Conservation (phyloP, 2,329 filamentous ascomycete genomes). For the Pyrenochaeta sp. region DNA sequence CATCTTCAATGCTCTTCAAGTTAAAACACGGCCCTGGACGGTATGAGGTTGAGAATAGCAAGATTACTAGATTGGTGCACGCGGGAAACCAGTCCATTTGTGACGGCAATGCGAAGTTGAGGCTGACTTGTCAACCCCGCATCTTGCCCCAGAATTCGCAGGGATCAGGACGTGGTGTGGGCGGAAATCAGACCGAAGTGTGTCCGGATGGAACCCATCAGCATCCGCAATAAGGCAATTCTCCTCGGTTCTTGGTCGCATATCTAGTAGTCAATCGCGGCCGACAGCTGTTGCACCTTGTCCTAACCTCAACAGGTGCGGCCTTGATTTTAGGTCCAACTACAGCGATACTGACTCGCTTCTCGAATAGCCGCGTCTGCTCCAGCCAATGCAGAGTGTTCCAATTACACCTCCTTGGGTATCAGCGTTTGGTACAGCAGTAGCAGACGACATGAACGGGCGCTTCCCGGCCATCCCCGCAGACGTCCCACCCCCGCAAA, state of each 20-base stretch:
- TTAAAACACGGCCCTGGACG: background rate
- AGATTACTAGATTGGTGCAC: conserved; percentile 4
- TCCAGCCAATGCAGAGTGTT: background rate
- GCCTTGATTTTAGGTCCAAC: background rate
- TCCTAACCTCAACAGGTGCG: background rate
- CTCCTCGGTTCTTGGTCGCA: background rate
- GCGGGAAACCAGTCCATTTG: conserved; percentile 16
- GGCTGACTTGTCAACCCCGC: conserved; percentile 3
- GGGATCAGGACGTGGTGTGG: too few species aligned
- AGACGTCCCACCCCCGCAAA: background rate
- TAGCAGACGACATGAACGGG: background rate
- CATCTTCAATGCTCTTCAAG: conserved; percentile 20
- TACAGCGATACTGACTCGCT: background rate
- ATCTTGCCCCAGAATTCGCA: background rate
- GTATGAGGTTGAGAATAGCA: background rate
- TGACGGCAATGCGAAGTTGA: background rate
- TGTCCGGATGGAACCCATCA: background rate
- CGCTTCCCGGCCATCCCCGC: background rate
- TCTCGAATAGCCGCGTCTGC: background rate
- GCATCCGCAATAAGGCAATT: background rate
- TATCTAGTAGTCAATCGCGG: background rate
- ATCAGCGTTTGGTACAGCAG: background rate
- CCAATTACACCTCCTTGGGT: background rate
- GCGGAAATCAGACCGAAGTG: too few species aligned
- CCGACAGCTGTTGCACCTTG: background rate